These are phyloP conservation scores for Aureobasidium pullulans DNA, from an alignment of 2,329 filamentous ascomycete genomes.

Conservation along the genomic window DNA sequence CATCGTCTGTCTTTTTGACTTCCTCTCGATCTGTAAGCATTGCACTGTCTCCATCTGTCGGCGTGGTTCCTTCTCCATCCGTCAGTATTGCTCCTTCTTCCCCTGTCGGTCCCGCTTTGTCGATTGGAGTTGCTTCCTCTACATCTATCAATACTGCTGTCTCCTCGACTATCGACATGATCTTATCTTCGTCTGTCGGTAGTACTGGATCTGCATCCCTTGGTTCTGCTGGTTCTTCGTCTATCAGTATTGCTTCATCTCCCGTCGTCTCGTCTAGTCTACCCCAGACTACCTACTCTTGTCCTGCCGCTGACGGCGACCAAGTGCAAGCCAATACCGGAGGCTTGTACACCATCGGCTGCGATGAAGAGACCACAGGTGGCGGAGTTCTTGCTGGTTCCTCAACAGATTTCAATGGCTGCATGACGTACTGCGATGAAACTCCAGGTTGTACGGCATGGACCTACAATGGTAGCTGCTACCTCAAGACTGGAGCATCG, in stretches of 20 bases:
- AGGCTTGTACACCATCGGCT: slow-evolving; percentile 1
- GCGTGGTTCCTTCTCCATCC: too few relatives aligned
- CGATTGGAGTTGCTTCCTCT: too few relatives aligned
- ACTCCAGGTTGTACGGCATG: slow-evolving; percentile 18
- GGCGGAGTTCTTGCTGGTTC: neutral
- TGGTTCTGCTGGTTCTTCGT: neutral
- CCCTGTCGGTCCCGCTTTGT: neutral
- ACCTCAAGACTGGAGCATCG: neutral
- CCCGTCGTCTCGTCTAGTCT: neutral
- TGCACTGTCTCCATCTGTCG: too few relatives aligned
- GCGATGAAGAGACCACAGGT: slow-evolving; percentile 7
- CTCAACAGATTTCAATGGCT: slow-evolving; percentile 16
- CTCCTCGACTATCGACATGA: neutral
- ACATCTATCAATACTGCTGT: neutral
- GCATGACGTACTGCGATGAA: slow-evolving; percentile 20
- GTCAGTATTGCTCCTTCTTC: neutral
- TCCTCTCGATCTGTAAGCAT: too few relatives aligned
- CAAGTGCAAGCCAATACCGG: neutral
- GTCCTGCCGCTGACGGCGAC: neutral
- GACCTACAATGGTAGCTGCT: slow-evolving; percentile 12
- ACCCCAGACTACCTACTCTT: neutral
- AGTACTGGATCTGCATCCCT: neutral
- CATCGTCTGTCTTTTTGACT: too few relatives aligned
- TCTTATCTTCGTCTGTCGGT: neutral
- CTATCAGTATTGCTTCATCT: neutral